A percentile compares a stretch with the other conserved stretches of the same genome.
Conservation (phyloP, 2,329 filamentous ascomycete genomes). For the Aspergillus bombycis region DNA sequence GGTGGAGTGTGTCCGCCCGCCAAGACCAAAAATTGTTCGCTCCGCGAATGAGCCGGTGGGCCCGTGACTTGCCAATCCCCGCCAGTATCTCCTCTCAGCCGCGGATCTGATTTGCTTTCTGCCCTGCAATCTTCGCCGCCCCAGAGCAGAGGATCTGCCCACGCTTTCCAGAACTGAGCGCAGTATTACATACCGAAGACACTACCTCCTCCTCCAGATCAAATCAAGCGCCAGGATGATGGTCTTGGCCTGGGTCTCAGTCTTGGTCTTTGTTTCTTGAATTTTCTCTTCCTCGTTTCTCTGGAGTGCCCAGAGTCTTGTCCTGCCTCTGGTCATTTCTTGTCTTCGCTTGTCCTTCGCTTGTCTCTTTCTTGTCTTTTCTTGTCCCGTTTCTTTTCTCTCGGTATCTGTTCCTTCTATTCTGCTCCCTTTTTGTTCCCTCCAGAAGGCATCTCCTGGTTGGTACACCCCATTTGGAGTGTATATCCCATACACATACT, state of each 20-base stretch:
- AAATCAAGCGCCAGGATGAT: slow-evolving; percentile 15
- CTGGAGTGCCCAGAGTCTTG: slow-evolving; percentile 20
- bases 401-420: background rate
- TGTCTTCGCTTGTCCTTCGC: slow-evolving; percentile 16
- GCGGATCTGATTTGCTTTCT: slow-evolving; percentile 8
- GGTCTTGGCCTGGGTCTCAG: slow-evolving; percentile 16
- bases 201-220: background rate
- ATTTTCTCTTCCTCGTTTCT: slow-evolving; percentile 14
- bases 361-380: slow-evolving; percentile 11
- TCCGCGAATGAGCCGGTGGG: slow-evolving; percentile 20
- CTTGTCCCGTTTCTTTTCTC: slow-evolving; percentile 13
- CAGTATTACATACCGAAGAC: background rate
- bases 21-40: slow-evolving; percentile 17
- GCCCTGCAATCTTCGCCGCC: slow-evolving; percentile 1
- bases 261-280: slow-evolving; percentile 20
- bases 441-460: slow-evolving; percentile 7
- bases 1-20: slow-evolving; percentile 17
- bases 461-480: background rate
- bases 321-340: slow-evolving; percentile 15
- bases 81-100: slow-evolving; percentile 8
- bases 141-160: background rate
- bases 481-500: background rate
- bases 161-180: background rate
- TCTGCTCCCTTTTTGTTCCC: background rate
- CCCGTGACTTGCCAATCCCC: slow-evolving; percentile 8